These are phyloP conservation scores for Saturnispora hagleri DNA, from an alignment of 805 yeast genomes.

Conservation along the genomic window DNA sequence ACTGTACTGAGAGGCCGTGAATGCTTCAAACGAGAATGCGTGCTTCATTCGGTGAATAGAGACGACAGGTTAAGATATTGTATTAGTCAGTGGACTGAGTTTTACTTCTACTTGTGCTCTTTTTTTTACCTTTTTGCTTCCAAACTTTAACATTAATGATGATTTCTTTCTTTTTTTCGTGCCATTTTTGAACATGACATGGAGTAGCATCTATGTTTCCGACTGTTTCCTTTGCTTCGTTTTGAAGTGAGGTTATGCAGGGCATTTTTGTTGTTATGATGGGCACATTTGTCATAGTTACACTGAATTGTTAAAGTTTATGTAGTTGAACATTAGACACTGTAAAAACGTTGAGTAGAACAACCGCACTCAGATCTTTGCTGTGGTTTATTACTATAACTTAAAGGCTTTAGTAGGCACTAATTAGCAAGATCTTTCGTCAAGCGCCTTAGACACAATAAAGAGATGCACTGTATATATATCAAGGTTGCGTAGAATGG, in stretches of 20 bases:
- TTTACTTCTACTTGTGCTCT: neutral
- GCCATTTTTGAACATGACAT: slow-evolving; percentile 21
- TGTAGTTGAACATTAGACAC: neutral
- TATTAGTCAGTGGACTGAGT: neutral
- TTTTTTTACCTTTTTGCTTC: slow-evolving; percentile 1
- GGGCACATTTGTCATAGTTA: slow-evolving; percentile 81
- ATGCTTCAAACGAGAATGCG: neutral
- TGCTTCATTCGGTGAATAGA: neutral
- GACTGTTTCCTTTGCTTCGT: slow-evolving; percentile 18
- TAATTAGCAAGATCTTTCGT: too few relatives aligned
- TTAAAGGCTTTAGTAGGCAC: too few relatives aligned
- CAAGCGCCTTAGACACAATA: too few relatives aligned
- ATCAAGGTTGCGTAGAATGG: too few relatives aligned
- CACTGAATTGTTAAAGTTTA: slow-evolving; percentile 44
- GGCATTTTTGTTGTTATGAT: slow-evolving; percentile 40
- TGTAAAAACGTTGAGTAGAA: neutral
- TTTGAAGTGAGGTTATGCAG: slow-evolving; percentile 39
- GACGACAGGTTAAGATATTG: neutral
- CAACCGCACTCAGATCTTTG: too few relatives aligned
- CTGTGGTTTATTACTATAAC: too few relatives aligned
- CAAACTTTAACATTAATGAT: slow-evolving; percentile 17
- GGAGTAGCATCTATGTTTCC: slow-evolving; percentile 14
- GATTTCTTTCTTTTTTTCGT: slow-evolving; percentile 27
- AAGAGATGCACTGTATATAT: too few relatives aligned
- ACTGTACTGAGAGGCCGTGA: neutral